These are phyloP conservation scores for Collybiopsis luxurians DNA, from an alignment of 768 basidiomycete species.

Conservation along the genomic window DNA sequence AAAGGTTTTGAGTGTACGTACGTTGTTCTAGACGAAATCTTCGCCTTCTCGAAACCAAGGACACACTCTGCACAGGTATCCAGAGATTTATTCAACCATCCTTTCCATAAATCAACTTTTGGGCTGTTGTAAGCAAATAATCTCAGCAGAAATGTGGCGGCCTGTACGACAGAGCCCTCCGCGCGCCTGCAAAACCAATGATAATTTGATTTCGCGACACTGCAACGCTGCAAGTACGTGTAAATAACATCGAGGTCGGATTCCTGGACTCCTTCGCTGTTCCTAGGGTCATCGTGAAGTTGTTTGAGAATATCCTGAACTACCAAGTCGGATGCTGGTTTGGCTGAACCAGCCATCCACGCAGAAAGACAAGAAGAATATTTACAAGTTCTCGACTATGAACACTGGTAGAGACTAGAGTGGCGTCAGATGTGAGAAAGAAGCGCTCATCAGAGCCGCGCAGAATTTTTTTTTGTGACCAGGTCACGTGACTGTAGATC, in stretches of 20 bases:
- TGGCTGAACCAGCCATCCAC: not conserved
- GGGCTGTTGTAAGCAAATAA: constrained; percentile 73
- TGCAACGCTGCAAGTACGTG: constrained; percentile 44
- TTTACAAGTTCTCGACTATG: no score
- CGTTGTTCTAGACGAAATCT: constrained; percentile 65
- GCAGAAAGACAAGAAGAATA: not conserved
- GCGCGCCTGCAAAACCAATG: constrained; percentile 86
- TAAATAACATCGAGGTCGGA: constrained; percentile 48
- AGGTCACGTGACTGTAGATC: no score
- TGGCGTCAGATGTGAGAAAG: no score
- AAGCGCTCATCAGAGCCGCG: no score
- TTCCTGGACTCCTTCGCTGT: constrained; percentile 46
- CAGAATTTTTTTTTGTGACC: no score
- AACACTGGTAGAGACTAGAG: not conserved
- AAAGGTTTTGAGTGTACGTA: constrained; percentile 40
- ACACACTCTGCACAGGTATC: constrained; percentile 70
- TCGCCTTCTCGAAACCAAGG: constrained; percentile 59
- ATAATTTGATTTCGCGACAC: constrained; percentile 35
- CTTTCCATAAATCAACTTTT: constrained; percentile 63
- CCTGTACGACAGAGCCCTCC: constrained; percentile 50
- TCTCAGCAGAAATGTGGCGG: constrained; percentile 80
- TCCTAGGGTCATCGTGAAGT: constrained; percentile 59
- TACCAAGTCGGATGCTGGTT: not conserved
- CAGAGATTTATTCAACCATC: constrained; percentile 52
- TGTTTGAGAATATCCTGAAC: constrained; percentile 42